phyloP scores from a whole-genome alignment of 176 grass and related monocot species.

The Oryza meridionalis region DNA sequence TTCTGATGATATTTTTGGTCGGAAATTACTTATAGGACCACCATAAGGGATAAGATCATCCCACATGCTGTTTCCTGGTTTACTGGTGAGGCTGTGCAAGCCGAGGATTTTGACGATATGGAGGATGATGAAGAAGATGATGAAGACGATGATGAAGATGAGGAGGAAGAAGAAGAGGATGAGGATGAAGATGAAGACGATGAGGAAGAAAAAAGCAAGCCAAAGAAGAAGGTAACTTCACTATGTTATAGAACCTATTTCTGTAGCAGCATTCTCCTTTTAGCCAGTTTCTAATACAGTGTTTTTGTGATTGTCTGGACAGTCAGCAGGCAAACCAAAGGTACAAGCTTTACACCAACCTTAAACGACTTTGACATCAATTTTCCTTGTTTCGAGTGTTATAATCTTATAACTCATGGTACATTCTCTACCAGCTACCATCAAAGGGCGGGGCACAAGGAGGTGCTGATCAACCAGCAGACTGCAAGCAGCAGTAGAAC shows the following conservation, averaged over 20 bases:
- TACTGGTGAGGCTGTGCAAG: constrained; percentile 73
- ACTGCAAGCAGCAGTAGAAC: constrained; percentile 93
- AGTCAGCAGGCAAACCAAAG: constrained; percentile 38
- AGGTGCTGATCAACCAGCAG: constrained; percentile 66
- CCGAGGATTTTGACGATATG: constrained; percentile 63
- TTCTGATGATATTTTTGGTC: constrained; percentile 8
- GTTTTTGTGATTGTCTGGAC: constrained; percentile 15
- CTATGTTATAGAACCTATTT: neutral
- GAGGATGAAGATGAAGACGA: constrained; percentile 45
- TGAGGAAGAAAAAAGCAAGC: constrained; percentile 61
- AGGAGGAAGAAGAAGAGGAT: neutral
- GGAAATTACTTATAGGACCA: constrained; percentile 47
- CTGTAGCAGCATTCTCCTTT: neutral
- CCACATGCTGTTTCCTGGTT: constrained; percentile 94
- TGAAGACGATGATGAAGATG: neutral
- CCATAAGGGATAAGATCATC: constrained; percentile 95
- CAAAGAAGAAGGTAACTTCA: constrained; percentile 39
- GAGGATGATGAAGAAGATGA: constrained; percentile 56
- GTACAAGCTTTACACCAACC: constrained; percentile 8
- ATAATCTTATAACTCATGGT: constrained; percentile 26
- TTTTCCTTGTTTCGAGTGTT: neutral
- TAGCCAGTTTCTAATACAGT: constrained; percentile 28
- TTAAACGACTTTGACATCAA: neutral
- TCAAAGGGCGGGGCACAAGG: constrained; percentile 58
- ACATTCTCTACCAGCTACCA: constrained; percentile 25